Conservation (phyloP, 2,329 filamentous ascomycete genomes). For the Fusarium sp. region DNA sequence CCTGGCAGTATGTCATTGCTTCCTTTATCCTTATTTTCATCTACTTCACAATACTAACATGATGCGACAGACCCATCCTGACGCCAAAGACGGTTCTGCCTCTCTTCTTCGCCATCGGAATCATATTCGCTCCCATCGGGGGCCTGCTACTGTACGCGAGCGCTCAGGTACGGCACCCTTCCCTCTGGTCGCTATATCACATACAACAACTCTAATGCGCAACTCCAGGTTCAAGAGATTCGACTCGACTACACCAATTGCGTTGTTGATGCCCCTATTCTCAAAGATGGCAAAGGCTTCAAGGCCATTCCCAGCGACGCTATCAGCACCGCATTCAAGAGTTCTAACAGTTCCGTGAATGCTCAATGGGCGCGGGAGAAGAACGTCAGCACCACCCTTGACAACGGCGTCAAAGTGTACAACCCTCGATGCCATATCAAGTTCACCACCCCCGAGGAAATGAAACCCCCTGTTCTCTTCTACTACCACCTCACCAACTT, state of each 20-base stretch:
- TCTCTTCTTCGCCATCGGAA: conserved; percentile 89
- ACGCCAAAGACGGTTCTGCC: conserved; percentile 94
- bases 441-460: conserved; percentile 83
- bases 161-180: conserved; percentile 68
- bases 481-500: conserved; percentile 98
- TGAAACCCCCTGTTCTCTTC: conserved; percentile 86
- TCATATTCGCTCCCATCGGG: conserved; percentile 94
- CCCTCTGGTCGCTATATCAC: background rate
- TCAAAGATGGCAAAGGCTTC: conserved; percentile 53
- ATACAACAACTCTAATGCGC: conserved; percentile 23
- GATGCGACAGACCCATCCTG: conserved; percentile 79
- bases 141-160: conserved; percentile 89
- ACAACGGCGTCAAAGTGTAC: conserved; percentile 51
- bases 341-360: conserved; percentile 56
- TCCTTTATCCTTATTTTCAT: conserved; percentile 7
- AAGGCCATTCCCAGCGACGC: conserved; percentile 67
- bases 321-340: conserved; percentile 80
- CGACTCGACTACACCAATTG: conserved; percentile 92
- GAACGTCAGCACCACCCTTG: conserved; percentile 53
- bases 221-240: conserved; percentile 84
- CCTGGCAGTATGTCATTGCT: conserved; percentile 86
- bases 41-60: conserved; percentile 54
- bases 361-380: conserved; percentile 60
- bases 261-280: conserved; percentile 64
- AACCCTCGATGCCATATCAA: conserved; percentile 76